Base-by-base conservation (phyloP, 2,329 filamentous ascomycete genomes). In the Thermothelomyces thermophilus region DNA sequence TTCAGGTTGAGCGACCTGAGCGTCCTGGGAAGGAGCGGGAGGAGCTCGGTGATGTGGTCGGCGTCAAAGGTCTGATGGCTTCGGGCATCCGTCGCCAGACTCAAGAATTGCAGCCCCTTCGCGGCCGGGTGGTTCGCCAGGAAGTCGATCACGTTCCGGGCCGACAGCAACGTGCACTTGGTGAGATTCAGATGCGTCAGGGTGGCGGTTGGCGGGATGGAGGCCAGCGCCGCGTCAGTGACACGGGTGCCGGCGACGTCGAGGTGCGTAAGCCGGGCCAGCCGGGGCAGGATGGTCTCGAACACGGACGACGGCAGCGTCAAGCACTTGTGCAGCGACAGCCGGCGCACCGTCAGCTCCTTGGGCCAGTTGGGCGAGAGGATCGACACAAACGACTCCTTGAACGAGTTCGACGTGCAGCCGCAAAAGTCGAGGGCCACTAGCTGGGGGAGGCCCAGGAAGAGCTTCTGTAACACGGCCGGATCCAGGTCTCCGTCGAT, bases 171-270 rank as follows among this genome's bases (percentile, higher is more conserved):
- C 46, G 79, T 82, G 72, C 87, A 91, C 66, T 86, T 87, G 55
- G 84, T 81, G 41, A 93, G 70, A 61, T 89, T 90, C 47, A 93
- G 71, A 63, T 93, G 87, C 1, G 84, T 90, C 56, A 91, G 76
- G 55, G 72, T 74, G 10, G 87, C 87, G 4, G 83, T 83, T n/a
- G 73, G 63, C 1, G 87, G 86, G 55, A 91, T 86, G 17, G 80
- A 80, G 58, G 77, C 71, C 14, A 93, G 73, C 4, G 87, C 86
- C 20, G 74, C 70, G 64, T 89, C 80, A 30, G 83, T 90, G 59
- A 93, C 80, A 57, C 84, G 79, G 1, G 87, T 90, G 58, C 86
- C 85, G 9, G 84, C 80, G n/a, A 90, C 74, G 62, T 93, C 87
- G 33, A 93, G 77, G 63, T 90, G 86, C 1, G 87, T 91, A 47